Evolutionary conservation across 1,284 basidiomycete species (phyloP).

Genomic region (Tylopilus orsonianus): DNA sequence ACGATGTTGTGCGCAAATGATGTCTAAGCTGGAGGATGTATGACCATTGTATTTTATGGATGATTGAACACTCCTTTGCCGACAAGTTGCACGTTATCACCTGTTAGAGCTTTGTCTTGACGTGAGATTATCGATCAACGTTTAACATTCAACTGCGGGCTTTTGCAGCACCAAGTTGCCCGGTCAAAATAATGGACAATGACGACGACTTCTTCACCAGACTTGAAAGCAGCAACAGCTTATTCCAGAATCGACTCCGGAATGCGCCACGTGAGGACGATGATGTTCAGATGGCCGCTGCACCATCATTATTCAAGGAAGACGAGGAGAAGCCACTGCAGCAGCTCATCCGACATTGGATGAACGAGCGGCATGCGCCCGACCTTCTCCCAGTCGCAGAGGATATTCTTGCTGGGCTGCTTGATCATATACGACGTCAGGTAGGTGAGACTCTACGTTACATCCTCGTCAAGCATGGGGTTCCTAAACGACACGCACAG

Average conservation of each 20-base stretch:
- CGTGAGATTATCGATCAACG: background rate
- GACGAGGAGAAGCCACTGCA: constrained; percentile 46
- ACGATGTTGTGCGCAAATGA: too few species aligned
- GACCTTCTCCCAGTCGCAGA: constrained; percentile 79
- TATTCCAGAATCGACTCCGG: constrained; percentile 32
- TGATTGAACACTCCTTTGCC: background rate
- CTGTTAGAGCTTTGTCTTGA: too few species aligned
- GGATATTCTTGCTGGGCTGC: constrained; percentile 64
- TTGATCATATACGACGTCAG: constrained; percentile 87
- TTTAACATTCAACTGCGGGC: background rate
- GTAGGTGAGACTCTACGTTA: constrained; percentile 46
- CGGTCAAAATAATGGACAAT: constrained; percentile 22
- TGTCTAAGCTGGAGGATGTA: too few species aligned
- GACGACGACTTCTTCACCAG: constrained; percentile 32
- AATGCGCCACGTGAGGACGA: constrained; percentile 25
- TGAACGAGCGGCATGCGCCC: constrained; percentile 82
- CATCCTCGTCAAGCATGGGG: constrained; percentile 5
- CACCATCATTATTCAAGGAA: constrained; percentile 20
- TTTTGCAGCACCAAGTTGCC: background rate
- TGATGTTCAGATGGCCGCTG: constrained; percentile 21
- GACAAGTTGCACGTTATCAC: background rate
- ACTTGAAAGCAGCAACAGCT: constrained; percentile 17
- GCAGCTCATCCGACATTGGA: constrained; percentile 77
- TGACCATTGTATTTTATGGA: too few species aligned
- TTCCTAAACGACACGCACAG: constrained; percentile 35